Percentiles rank a stretch among this genome's conserved stretches.
Conservation (phyloP, 2,329 filamentous ascomycete genomes). For the Canariomyces notabilis region DNA sequence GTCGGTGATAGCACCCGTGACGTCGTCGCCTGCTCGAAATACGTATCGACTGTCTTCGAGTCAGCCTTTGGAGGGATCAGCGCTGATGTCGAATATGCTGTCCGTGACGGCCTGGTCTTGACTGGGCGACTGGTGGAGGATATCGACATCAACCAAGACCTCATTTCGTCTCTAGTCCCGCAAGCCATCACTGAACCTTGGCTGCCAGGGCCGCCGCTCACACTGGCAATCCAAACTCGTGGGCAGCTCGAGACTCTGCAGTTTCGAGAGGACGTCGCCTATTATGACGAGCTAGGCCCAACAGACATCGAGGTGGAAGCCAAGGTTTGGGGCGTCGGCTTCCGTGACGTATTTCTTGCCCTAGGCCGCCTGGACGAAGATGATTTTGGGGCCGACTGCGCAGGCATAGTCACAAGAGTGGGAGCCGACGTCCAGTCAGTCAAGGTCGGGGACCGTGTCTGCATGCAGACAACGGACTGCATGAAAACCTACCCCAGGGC, state of each 20-base stretch:
- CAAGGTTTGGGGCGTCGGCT: slow-evolving; percentile 33
- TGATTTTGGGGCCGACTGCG: slow-evolving; percentile 18
- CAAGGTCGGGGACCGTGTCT: slow-evolving; percentile 27
- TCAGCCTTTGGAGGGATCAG: neutral
- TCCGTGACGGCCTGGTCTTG: neutral
- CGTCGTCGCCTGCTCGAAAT: neutral
- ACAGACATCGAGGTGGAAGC: slow-evolving; percentile 34
- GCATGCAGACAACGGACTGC: slow-evolving; percentile 20
- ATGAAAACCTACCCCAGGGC: slow-evolving; percentile 24
- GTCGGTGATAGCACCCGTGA: no score
- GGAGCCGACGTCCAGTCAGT: slow-evolving; percentile 30
- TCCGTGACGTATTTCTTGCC: slow-evolving; percentile 34
- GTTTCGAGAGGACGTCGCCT: slow-evolving; percentile 18
- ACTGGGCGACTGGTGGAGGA: neutral
- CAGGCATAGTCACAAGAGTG: slow-evolving; percentile 28
- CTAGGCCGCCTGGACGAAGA: slow-evolving; percentile 11
- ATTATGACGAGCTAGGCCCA: slow-evolving; percentile 1
- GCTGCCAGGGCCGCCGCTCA: neutral
- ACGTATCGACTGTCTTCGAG: neutral
- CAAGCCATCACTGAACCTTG: neutral
- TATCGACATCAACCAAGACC: neutral
- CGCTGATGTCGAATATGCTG: neutral
- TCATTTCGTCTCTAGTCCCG: neutral
- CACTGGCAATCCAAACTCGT: slow-evolving; percentile 1
- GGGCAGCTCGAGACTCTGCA: slow-evolving; percentile 9